These are phyloP conservation scores for Diplodia seriata DNA, from an alignment of 2,329 filamentous ascomycete genomes.

Conservation along the genomic window DNA sequence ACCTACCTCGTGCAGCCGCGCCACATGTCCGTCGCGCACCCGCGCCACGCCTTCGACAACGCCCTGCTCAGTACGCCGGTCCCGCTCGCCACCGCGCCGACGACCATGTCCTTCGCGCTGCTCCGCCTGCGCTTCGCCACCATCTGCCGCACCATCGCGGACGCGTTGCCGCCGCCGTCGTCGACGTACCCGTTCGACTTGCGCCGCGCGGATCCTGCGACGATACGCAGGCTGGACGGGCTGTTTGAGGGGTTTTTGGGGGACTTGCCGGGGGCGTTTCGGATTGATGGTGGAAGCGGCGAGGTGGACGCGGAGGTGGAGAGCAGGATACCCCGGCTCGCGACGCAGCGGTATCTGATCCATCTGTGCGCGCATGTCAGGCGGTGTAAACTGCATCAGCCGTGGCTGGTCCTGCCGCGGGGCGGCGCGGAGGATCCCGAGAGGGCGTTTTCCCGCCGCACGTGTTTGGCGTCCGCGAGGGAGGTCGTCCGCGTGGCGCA, in stretches of 20 bases:
- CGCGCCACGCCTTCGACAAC: slow-evolving; percentile 47
- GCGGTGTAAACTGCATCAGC: background rate
- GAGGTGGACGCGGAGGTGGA: background rate
- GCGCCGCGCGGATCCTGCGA: background rate
- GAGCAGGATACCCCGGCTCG: background rate
- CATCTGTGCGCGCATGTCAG: background rate
- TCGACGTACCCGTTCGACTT: slow-evolving; percentile 34
- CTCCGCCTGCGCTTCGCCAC: slow-evolving; percentile 38
- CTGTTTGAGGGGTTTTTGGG: background rate
- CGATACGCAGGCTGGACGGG: background rate
- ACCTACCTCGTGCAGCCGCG: slow-evolving; percentile 47
- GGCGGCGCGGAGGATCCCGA: background rate
- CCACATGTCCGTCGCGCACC: slow-evolving; percentile 50
- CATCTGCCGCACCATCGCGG: slow-evolving; percentile 48
- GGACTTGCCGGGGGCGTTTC: background rate
- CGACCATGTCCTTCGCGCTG: slow-evolving; percentile 50
- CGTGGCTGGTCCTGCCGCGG: background rate
- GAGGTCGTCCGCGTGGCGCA: background rate
- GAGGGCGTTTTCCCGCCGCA: background rate
- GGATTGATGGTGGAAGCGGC: background rate
- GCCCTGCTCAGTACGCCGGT: too few relatives aligned
- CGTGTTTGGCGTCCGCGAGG: background rate
- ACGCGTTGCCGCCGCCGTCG: slow-evolving; percentile 40
- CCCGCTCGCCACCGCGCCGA: too few relatives aligned
- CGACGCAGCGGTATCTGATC: background rate